phyloP scores from a whole-genome alignment of 2,329 filamentous ascomycete species.

The Stylonectria norvegica region DNA sequence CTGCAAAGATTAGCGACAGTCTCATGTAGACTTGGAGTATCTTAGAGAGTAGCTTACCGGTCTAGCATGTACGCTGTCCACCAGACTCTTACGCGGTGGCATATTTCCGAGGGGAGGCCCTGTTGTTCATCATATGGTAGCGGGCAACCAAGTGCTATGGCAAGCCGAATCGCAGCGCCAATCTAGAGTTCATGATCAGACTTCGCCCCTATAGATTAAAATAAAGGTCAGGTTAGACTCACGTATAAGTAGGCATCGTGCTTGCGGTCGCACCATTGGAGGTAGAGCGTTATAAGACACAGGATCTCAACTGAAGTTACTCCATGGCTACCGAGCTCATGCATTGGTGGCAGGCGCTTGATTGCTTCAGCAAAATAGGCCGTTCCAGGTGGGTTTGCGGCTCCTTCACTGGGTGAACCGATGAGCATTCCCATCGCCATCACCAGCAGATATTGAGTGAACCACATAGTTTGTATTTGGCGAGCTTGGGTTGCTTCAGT shows the following conservation, averaged over 20 bases:
- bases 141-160: slow-evolving; percentile 26
- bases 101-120: slow-evolving; percentile 24
- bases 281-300: slow-evolving; percentile 23
- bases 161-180: slow-evolving; percentile 25
- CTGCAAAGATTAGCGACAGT: slow-evolving; percentile 6
- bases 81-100: slow-evolving; percentile 26
- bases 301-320: slow-evolving; percentile 27
- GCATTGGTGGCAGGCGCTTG: slow-evolving; percentile 21
- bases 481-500: slow-evolving; percentile 11
- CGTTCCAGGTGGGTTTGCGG: slow-evolving; percentile 19
- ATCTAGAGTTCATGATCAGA: slow-evolving; percentile 12
- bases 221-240: background rate
- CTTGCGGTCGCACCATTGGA: slow-evolving; percentile 29
- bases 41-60: slow-evolving; percentile 15
- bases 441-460: slow-evolving; percentile 27
- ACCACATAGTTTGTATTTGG: slow-evolving; percentile 25
- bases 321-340: slow-evolving; percentile 24
- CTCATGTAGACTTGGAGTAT: background rate
- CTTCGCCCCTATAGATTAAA: background rate
- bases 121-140: slow-evolving; percentile 24
- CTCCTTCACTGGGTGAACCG: slow-evolving; percentile 16
- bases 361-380: slow-evolving; percentile 27
- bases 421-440: slow-evolving; percentile 31
- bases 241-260: slow-evolving; percentile 30
- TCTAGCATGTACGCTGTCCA: slow-evolving; percentile 32